Evolutionary conservation across 1,139 yeast genomes (phyloP), one percentile per base, ranked within the genome.

Genomic region (Kazachstania sp.): DNA sequence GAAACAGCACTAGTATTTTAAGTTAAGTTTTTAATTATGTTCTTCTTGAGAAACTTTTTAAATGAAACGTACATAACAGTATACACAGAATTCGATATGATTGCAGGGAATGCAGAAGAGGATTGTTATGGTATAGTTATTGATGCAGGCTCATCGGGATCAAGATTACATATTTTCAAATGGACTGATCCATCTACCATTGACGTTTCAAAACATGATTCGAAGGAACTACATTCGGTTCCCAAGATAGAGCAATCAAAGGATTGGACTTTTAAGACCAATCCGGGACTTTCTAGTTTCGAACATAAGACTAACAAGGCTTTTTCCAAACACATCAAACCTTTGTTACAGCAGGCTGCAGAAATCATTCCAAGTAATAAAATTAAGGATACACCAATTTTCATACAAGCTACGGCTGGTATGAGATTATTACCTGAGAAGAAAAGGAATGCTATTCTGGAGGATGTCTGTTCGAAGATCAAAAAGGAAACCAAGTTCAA

Each of bases 141-240:
- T 1, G 95, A 85, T 64, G 81, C 92, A 0, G 95, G 95, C 1
- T 83, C 92, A 0, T 83, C 90, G 0, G 95, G 95, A 1, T 83
- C 90, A 1, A 67, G 95, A 47, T 70, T 82, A 13, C 85, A 82
- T 61, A 74, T 85, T 12, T 85, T 81, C 61, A 71, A 71, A 52
- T 84, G 90, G 90, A 71, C 72, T 18, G 78, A 78, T 56, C 75
- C 79, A 6, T 58, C 37, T 3, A 40, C 29, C 6, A 54, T 3
- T 54, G 54, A 34, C 57, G 49, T 6, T 19, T 47, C 59, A 53
- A 61, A 13, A n/a, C 49, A 51, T 20, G 69, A 68, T 45, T 54
- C 58, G 1, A 47, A 52, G 2, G 51, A 64, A 0, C 57, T 75
- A 34, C 64, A 60, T 13, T 78, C 86, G 0, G 83, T 86, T 1